Evolutionary conservation across 2,329 filamentous ascomycete genomes (phyloP), one percentile per base, ranked within the genome.

Genomic region (Pseudocercospora vitis): DNA sequence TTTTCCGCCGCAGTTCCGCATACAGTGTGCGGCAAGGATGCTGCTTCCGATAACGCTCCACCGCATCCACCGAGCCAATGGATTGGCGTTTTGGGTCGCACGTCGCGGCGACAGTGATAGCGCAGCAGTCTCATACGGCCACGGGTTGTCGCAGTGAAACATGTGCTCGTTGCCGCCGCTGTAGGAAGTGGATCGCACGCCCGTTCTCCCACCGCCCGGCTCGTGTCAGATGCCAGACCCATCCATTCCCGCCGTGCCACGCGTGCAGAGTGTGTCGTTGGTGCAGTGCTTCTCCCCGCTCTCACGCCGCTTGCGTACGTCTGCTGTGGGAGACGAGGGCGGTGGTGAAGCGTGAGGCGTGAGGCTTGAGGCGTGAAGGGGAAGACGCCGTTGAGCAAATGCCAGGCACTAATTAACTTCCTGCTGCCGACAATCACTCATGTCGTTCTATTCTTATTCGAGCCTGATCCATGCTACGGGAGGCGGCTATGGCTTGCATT

Each of bases 11-110:
- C 47, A 37, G 24, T 28, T 19, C 24, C 21, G 46, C 46, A 39
- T 48, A 48, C 46, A 48, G 44, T 47, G 14, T 33, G 44, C 37
- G 37, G 44, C 44, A 18, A 23, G 44, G 44, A 47, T 42, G 37
- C 21, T 42, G 37, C 37, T 42, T 42, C 19, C 24, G 37, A 42
- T 42, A 23, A 40, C 23, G 37, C 19, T 18, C 35, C 12, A n/a
- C n/a, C n/a, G n/a, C n/a, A n/a, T n/a, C n/a, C n/a, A n/a, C n/a
- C n/a, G n/a, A 24, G 37, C 37, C 37, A 40, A 40, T 40, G 37
- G 37, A 40, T 40, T 11, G 7, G 12, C 6, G 35, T 11, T 11
- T 39, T 39, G 35, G 35, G 35, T 39, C 35, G 35, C 35, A 39
- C 35, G 35, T 39, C 35, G 14, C 35, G 14, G 35, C 35, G 35